Evolutionary conservation across 148 eudicot genomes (phyloP), one percentile per base, ranked within the genome.

Genomic region (Chenopodium album): DNA sequence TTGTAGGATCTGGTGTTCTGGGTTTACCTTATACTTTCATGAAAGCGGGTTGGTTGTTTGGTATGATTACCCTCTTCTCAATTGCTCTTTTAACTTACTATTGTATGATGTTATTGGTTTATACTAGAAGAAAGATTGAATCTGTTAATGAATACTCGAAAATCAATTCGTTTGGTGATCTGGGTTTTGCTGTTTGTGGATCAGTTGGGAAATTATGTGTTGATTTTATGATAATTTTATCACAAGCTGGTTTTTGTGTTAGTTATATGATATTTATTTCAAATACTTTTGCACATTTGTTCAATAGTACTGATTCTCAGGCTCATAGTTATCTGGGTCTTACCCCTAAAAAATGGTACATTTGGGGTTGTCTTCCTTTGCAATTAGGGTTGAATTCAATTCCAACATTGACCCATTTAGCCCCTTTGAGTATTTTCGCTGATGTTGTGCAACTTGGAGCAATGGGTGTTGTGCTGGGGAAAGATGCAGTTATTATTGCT

Each of bases 361-460:
- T 93, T 48, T 92, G 92, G 94, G 85, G 84, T 1, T 88, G 94
- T 84, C 86, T 93, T 26, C 97, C 97, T 16, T 90, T 93, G 56
- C 95, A 93, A 66, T 84, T 93, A 78, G 97, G 92, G 41, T 68
- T 93, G 46, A 93, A 93, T 79, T 83, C 95, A 17, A 88, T 93
- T 9, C 92, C 95, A n/a, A 86, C 94, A 0, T 78, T 93, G 70
- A 93, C 97, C 76, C 94, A 88, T 82, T 82, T 93, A 62, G 97
- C 97, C 34, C 97, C 97, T 76, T 79, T 93, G 85, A 93, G 97
- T 77, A 93, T 93, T 7, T 93, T 93, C 78, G 97, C 95, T 44
- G 97, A 93, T 83, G 75, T 89, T 64, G 91, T 93, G 0, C 94
- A 93, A 78, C 50, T 92, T 74, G 95, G 89, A 4, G 88, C 97